Evolutionary conservation across 805 yeast species (phyloP).

Genomic region (Candida ipomoeae): DNA sequence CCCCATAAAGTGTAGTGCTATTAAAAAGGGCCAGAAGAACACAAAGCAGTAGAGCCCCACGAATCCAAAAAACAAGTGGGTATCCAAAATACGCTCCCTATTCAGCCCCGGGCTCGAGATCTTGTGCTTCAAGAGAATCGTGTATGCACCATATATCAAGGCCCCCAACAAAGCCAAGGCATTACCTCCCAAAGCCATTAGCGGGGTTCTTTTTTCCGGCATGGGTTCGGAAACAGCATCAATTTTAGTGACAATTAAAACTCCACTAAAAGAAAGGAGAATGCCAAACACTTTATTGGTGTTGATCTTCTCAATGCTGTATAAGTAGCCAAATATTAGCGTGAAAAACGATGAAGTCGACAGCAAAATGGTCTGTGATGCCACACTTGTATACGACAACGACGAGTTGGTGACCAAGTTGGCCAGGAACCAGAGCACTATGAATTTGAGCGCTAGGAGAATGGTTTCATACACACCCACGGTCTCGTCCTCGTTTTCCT

Average conservation of each 20-base stretch:
- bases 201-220: slow-evolving; percentile 12
- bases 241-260: slow-evolving; percentile 68
- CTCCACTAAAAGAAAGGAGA: slow-evolving; percentile 70
- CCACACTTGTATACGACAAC: slow-evolving; percentile 83
- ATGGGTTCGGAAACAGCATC: slow-evolving; percentile 35
- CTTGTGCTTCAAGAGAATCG: slow-evolving; percentile 72
- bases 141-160: slow-evolving; percentile 84
- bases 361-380: slow-evolving; percentile 88
- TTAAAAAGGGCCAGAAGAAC: slow-evolving; percentile 76
- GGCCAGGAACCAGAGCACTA: slow-evolving; percentile 85
- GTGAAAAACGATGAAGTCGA: slow-evolving; percentile 95
- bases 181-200: slow-evolving; percentile 58
- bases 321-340: slow-evolving; percentile 69
- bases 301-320: slow-evolving; percentile 66
- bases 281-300: slow-evolving; percentile 65
- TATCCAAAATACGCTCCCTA: slow-evolving; percentile 72
- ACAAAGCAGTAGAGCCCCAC: slow-evolving; percentile 82
- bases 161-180: slow-evolving; percentile 80
- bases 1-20: slow-evolving; percentile 59
- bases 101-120: slow-evolving; percentile 43
- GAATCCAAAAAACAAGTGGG: slow-evolving; percentile 88
- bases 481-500: slow-evolving; percentile 22
- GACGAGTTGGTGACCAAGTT: slow-evolving; percentile 84
- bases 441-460: slow-evolving; percentile 71
- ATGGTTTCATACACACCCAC: slow-evolving; percentile 57